A percentile compares a stretch with the other conserved stretches of the same genome.
phyloP scores from a whole-genome alignment of 176 grass and related monocot genomes.

The Aegilops tauschii region DNA sequence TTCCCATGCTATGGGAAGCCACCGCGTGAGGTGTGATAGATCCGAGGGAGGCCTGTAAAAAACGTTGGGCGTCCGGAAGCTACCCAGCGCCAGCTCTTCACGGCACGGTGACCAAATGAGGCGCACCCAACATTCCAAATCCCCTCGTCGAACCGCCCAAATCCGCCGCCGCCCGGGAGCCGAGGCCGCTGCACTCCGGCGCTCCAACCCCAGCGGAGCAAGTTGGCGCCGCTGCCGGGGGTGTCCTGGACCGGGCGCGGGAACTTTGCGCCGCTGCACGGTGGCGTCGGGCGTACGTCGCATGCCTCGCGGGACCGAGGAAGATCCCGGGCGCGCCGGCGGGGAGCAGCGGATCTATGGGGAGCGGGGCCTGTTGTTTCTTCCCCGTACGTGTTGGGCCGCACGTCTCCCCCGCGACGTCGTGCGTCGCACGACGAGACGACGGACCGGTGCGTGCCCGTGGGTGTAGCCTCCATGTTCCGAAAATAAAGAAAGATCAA shows the following conservation, averaged over 20 bases:
- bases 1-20: conserved; percentile 16
- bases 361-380: not conserved
- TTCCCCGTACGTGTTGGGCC: not conserved
- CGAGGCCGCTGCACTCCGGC: conserved; percentile 7
- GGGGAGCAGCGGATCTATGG: conserved; percentile 33
- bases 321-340: not conserved
- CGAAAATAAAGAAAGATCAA: not conserved
- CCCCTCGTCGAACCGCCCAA: conserved; percentile 37
- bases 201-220: not conserved
- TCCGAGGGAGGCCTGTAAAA: not conserved
- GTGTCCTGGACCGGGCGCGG: not conserved
- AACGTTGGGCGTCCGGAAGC: conserved; percentile 4
- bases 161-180: not conserved
- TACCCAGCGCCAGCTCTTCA: not conserved
- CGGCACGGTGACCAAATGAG: not conserved
- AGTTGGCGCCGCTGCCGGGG: conserved; percentile 16
- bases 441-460: not conserved
- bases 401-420: not conserved
- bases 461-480: not conserved
- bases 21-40: not conserved
- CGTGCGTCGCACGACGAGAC: not conserved
- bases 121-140: conserved; percentile 21
- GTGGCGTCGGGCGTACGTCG: not conserved
- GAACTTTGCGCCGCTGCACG: not conserved
- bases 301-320: not conserved